These are phyloP conservation scores for Blastocladiella emersonii DNA, from an alignment of 371 early-diverging fungal species.

Conservation along the genomic window DNA sequence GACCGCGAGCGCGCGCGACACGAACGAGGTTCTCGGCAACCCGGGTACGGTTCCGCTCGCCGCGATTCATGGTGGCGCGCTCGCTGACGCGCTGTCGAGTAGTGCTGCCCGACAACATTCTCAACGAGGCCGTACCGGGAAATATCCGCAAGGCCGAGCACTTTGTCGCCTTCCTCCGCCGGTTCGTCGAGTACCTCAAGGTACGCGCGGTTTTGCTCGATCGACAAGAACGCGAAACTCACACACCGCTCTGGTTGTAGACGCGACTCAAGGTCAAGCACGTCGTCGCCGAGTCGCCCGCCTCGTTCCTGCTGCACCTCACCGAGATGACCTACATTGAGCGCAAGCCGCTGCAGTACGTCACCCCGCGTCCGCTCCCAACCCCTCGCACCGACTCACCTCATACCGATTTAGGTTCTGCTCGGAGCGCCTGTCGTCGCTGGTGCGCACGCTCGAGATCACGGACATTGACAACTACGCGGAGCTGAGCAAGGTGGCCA, in stretches of 20 bases:
- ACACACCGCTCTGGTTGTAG: slow-evolving; percentile 24
- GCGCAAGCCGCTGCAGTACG: slow-evolving; percentile 65
- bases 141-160: slow-evolving; percentile 96
- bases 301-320: slow-evolving; percentile 81
- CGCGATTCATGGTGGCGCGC: slow-evolving; percentile 32
- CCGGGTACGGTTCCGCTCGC: slow-evolving; percentile 18
- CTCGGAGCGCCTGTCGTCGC: slow-evolving; percentile 78
- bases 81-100: too few relatives aligned
- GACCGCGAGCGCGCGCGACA: slow-evolving; percentile 17
- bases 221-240: too few relatives aligned
- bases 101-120: slow-evolving; percentile 82
- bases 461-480: slow-evolving; percentile 77
- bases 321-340: slow-evolving; percentile 91
- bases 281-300: slow-evolving; percentile 92
- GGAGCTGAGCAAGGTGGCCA: slow-evolving; percentile 74
- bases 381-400: background rate
- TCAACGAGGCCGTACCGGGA: slow-evolving; percentile 93
- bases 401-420: slow-evolving; percentile 59
- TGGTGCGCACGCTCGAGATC: slow-evolving; percentile 81
- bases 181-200: slow-evolving; percentile 98
- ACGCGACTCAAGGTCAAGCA: slow-evolving; percentile 94
- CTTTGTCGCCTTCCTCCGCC: slow-evolving; percentile 89
- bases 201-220: slow-evolving; percentile 20
- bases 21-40: slow-evolving; percentile 33
- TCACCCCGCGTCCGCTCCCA: background rate